phyloP scores from a whole-genome alignment of 2,329 filamentous ascomycete species.

The Penicillium sp. region DNA sequence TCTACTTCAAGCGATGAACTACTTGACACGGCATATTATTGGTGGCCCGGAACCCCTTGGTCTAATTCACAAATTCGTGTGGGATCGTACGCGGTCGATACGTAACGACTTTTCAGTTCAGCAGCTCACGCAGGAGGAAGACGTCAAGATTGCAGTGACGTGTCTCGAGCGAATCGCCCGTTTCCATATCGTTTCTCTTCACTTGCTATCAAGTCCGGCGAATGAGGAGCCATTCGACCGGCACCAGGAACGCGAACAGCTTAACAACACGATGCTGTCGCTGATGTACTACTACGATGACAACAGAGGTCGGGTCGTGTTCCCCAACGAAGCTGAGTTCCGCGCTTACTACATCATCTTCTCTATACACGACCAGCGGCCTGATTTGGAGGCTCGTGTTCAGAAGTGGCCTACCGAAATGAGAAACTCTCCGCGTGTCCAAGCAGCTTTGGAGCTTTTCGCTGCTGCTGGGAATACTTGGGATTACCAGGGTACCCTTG shows the following conservation, averaged over 20 bases:
- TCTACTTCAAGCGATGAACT: slow-evolving; percentile 53
- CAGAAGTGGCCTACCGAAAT: slow-evolving; percentile 60
- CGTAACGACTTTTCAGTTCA: slow-evolving; percentile 70
- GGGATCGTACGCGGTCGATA: slow-evolving; percentile 68
- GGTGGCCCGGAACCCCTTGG: slow-evolving; percentile 55
- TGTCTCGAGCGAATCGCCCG: slow-evolving; percentile 68
- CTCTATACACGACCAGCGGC: slow-evolving; percentile 57
- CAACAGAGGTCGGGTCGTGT: slow-evolving; percentile 53
- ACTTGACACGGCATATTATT: slow-evolving; percentile 57
- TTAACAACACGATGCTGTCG: slow-evolving; percentile 66
- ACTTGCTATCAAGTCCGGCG: slow-evolving; percentile 59
- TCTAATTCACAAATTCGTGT: slow-evolving; percentile 66
- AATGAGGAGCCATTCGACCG: slow-evolving; percentile 60
- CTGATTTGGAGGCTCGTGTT: slow-evolving; percentile 62
- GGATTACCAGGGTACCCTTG: slow-evolving; percentile 57
- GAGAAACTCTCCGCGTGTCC: slow-evolving; percentile 57
- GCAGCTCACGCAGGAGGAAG: slow-evolving; percentile 60
- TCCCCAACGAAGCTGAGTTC: slow-evolving; percentile 67
- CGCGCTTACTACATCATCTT: slow-evolving; percentile 65
- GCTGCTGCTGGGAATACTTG: slow-evolving; percentile 60
- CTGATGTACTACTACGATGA: slow-evolving; percentile 66
- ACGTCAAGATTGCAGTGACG: slow-evolving; percentile 62
- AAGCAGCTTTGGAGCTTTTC: slow-evolving; percentile 62
- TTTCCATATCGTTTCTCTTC: slow-evolving; percentile 66
- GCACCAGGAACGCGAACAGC: slow-evolving; percentile 67